phyloP scores from a whole-genome alignment of 139 green algal genomes.

The Volvox africanus region DNA sequence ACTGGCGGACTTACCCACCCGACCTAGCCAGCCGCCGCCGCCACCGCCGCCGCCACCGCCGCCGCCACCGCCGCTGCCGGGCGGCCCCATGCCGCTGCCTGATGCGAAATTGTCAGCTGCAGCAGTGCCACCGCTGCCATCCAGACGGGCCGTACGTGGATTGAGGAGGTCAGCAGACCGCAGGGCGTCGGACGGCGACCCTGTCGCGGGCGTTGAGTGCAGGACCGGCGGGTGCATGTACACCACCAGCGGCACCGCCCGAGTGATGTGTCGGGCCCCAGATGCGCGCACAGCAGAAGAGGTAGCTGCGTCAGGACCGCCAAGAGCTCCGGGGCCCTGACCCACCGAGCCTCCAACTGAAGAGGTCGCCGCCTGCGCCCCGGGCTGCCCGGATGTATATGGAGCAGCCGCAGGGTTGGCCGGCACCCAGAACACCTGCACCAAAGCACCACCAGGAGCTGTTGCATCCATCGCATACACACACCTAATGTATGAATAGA shows the following conservation, averaged over 20 bases:
- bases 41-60: no score
- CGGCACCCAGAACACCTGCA: not conserved
- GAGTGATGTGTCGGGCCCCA: not conserved
- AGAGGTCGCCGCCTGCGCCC: no score
- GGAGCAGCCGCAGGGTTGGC: not conserved
- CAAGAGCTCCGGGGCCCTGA: not conserved
- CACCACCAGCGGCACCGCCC: not conserved
- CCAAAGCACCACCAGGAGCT: no score
- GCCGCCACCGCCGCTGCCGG: not conserved
- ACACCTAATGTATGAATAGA: no score
- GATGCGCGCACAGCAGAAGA: not conserved
- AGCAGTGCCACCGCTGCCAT: not conserved
- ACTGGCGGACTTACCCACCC: not conserved
- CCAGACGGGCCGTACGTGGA: not conserved
- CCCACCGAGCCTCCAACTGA: no score
- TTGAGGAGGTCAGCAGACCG: no score
- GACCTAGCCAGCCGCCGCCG: not conserved
- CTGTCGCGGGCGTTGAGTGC: not conserved
- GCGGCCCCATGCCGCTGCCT: no score
- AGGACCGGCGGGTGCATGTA: not conserved
- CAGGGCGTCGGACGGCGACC: not conserved
- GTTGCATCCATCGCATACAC: no score
- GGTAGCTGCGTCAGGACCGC: not conserved
- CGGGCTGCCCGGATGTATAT: no score
- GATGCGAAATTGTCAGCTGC: not conserved